These are phyloP conservation scores for Microbotryum violaceum DNA, from an alignment of 1,284 basidiomycete genomes.

Conservation along the genomic window DNA sequence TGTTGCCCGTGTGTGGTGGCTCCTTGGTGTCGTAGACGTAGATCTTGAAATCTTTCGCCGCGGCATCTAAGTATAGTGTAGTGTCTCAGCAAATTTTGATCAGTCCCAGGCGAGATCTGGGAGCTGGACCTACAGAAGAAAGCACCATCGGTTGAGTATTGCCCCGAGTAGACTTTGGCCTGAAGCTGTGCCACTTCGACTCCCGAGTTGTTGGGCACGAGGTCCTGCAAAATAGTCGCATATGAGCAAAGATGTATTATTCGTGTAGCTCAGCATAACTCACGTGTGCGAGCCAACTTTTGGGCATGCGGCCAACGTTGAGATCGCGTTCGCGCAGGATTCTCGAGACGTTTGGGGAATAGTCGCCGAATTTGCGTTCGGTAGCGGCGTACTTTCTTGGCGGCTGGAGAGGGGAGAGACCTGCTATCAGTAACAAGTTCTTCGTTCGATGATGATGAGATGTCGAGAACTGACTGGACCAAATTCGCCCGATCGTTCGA, in stretches of 20 bases:
- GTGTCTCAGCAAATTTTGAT: neutral
- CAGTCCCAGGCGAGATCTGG: too few relatives aligned
- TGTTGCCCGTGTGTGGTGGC: slow-evolving; percentile 41
- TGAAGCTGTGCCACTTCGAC: slow-evolving; percentile 75
- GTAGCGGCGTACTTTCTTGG: slow-evolving; percentile 6
- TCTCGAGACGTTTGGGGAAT: slow-evolving; percentile 18
- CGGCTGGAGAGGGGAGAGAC: slow-evolving; percentile 33
- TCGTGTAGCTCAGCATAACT: neutral
- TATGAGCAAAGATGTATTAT: slow-evolving; percentile 40
- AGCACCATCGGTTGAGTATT: slow-evolving; percentile 57
- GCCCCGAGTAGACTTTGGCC: slow-evolving; percentile 82
- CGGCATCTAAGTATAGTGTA: slow-evolving; percentile 5
- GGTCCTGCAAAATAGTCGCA: slow-evolving; percentile 46
- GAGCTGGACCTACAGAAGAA: slow-evolving; percentile 29
- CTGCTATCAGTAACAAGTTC: neutral
- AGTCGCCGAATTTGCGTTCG: slow-evolving; percentile 10
- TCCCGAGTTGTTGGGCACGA: slow-evolving; percentile 78
- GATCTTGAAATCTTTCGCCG: slow-evolving; percentile 25
- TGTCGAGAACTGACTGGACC: slow-evolving; percentile 52
- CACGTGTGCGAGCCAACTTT: slow-evolving; percentile 38
- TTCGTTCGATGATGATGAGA: too few relatives aligned
- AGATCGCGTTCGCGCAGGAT: slow-evolving; percentile 21
- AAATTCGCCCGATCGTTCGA: slow-evolving; percentile 77
- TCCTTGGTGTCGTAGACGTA: slow-evolving; percentile 69
- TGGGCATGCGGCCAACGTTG: slow-evolving; percentile 42